phyloP scores from a whole-genome alignment of 768 basidiomycete species.

The Boletales sp. region DNA sequence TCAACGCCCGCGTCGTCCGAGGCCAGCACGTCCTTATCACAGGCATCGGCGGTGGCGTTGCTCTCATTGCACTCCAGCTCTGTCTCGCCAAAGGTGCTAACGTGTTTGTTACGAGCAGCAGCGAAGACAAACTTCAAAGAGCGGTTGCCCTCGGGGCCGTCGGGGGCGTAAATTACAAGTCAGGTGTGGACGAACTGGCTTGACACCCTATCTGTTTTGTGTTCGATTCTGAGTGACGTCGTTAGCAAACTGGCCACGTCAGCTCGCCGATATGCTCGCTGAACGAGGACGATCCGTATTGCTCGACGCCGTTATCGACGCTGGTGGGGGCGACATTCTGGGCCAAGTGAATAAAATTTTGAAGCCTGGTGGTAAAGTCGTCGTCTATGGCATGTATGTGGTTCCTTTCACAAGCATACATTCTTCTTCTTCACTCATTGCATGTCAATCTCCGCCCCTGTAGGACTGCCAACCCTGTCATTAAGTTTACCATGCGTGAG shows the following conservation, averaged over 20 bases:
- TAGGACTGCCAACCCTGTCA: slow-evolving; percentile 60
- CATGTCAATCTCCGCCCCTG: slow-evolving; percentile 10
- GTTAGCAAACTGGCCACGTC: slow-evolving; percentile 51
- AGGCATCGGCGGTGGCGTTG: slow-evolving; percentile 83
- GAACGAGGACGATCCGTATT: slow-evolving; percentile 21
- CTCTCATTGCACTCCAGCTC: slow-evolving; percentile 69
- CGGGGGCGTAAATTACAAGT: slow-evolving; percentile 74
- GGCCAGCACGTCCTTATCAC: slow-evolving; percentile 79
- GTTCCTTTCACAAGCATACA: background rate
- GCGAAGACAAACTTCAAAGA: slow-evolving; percentile 60
- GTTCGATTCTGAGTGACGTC: background rate
- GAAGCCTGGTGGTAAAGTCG: slow-evolving; percentile 54
- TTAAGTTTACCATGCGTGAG: slow-evolving; percentile 73
- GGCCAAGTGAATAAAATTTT: slow-evolving; percentile 45
- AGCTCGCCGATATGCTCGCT: slow-evolving; percentile 43
- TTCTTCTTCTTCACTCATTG: slow-evolving; percentile 6
- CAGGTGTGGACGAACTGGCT: slow-evolving; percentile 34
- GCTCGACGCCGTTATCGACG: slow-evolving; percentile 66
- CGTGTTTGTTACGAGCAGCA: slow-evolving; percentile 82
- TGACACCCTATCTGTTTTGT: background rate
- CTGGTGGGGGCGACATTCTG: slow-evolving; percentile 66
- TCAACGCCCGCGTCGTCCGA: slow-evolving; percentile 58
- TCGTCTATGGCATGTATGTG: slow-evolving; percentile 62
- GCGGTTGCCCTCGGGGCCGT: slow-evolving; percentile 68
- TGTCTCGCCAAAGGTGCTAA: slow-evolving; percentile 71